Evolutionary conservation across 164 flowering plant species (phyloP).

Genomic region (Nymphaea thermarum): DNA sequence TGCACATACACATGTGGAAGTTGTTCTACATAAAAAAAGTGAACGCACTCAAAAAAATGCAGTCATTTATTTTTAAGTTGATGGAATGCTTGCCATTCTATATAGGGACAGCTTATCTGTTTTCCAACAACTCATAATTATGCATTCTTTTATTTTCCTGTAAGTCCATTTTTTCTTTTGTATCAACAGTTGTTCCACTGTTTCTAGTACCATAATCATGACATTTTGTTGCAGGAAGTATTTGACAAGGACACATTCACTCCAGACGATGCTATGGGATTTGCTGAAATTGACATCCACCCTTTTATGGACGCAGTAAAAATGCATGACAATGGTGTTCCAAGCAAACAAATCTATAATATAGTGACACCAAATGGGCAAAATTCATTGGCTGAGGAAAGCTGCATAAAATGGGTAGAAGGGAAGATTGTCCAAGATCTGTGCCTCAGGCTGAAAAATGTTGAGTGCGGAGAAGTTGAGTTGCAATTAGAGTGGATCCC

Average conservation of each 20-base stretch:
- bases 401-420: conserved; percentile 30
- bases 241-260: conserved; percentile 58
- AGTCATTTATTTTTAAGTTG: no score
- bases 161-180: neutral
- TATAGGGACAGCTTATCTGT: no score
- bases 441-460: conserved; percentile 49
- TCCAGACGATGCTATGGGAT: conserved; percentile 77
- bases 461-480: conserved; percentile 77
- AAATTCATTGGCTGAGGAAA: conserved; percentile 62
- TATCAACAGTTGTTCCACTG: neutral
- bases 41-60: no score
- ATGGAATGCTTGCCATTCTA: no score
- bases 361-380: conserved; percentile 33
- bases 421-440: conserved; percentile 46
- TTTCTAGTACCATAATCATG: neutral
- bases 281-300: conserved; percentile 47
- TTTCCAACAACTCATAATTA: no score
- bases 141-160: no score
- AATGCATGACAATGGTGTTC: conserved; percentile 27
- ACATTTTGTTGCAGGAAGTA: conserved; percentile 35
- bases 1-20: no score
- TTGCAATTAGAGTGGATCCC: conserved; percentile 58
- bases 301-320: conserved; percentile 37
- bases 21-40: no score
- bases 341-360: conserved; percentile 37